phyloP scores from a whole-genome alignment of 306 rosid species.

The Gastrolobium bilobum region DNA sequence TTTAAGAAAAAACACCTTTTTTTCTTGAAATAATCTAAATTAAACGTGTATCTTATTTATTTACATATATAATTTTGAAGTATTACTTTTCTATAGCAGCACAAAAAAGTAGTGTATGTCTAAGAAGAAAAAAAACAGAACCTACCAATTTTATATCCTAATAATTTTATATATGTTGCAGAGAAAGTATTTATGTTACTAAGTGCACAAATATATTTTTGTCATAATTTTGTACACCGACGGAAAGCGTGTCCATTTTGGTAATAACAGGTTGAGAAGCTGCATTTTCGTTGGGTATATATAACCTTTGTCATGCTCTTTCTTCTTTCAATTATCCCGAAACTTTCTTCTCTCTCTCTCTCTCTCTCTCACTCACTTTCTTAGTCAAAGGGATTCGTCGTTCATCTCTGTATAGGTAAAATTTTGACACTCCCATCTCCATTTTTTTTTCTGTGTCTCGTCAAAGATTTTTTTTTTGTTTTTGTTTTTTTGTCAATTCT shows the following conservation, averaged over 20 bases:
- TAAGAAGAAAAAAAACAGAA: no score
- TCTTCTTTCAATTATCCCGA: conserved; percentile 11
- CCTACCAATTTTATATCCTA: no score
- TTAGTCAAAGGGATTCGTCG: conserved; percentile 37
- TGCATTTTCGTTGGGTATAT: conserved; percentile 64
- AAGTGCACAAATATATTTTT: no score
- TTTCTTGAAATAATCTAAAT: neutral
- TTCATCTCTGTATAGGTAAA: conserved; percentile 42
- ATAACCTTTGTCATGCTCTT: conserved; percentile 46
- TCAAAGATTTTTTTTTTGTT: neutral
- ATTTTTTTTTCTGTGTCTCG: neutral
- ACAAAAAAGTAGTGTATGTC: no score
- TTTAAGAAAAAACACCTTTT: no score
- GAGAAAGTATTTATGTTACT: no score
- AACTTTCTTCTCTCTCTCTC: neutral
- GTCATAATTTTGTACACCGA: conserved; percentile 24
- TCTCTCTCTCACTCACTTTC: conserved; percentile 14
- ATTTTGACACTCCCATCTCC: neutral
- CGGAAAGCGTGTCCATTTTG: conserved; percentile 49
- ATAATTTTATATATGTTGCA: no score
- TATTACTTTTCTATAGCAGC: no score
- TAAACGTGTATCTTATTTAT: no score
- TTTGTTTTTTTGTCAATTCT: neutral
- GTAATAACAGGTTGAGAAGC: conserved; percentile 36
- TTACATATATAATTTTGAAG: no score